Evolutionary conservation across 1,284 basidiomycete species (phyloP).

Genomic region (Crepidotus sp.): DNA sequence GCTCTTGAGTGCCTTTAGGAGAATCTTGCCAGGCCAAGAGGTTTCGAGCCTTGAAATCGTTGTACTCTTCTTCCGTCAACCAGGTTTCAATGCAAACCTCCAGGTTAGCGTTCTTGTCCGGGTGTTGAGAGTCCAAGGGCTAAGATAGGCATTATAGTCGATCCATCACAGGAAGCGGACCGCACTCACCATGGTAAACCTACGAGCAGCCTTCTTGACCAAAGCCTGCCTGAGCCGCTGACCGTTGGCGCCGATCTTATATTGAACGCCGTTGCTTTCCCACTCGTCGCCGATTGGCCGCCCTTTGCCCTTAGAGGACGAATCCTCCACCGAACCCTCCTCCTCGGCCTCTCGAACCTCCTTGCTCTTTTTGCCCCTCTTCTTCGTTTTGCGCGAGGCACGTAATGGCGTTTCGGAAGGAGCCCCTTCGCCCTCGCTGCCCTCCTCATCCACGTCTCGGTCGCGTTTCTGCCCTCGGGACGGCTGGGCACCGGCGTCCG

Average conservation of each 20-base stretch:
- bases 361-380: constrained; percentile 32
- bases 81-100: constrained; percentile 67
- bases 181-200: constrained; percentile 59
- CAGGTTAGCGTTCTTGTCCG: constrained; percentile 55
- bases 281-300: constrained; percentile 65
- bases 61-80: constrained; percentile 67
- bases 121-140: constrained; percentile 71
- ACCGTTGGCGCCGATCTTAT: constrained; percentile 65
- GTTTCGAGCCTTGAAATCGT: constrained; percentile 49
- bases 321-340: constrained; percentile 35
- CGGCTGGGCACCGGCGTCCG: constrained; percentile 25
- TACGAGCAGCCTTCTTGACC: constrained; percentile 57
- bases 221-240: constrained; percentile 57
- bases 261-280: constrained; percentile 57
- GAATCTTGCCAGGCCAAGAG: constrained; percentile 63
- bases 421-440: constrained; percentile 38
- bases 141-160: constrained; percentile 23
- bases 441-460: constrained; percentile 43
- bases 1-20: constrained; percentile 32
- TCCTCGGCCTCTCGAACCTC: constrained; percentile 25
- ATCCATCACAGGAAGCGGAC: constrained; percentile 4
- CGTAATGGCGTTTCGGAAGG: constrained; percentile 20
- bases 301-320: constrained; percentile 40
- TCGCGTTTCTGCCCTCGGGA: constrained; percentile 57
- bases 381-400: constrained; percentile 27